Evolutionary conservation across 2,329 filamentous ascomycete genomes (phyloP).

Genomic region (Penicillium sumatraense): DNA sequence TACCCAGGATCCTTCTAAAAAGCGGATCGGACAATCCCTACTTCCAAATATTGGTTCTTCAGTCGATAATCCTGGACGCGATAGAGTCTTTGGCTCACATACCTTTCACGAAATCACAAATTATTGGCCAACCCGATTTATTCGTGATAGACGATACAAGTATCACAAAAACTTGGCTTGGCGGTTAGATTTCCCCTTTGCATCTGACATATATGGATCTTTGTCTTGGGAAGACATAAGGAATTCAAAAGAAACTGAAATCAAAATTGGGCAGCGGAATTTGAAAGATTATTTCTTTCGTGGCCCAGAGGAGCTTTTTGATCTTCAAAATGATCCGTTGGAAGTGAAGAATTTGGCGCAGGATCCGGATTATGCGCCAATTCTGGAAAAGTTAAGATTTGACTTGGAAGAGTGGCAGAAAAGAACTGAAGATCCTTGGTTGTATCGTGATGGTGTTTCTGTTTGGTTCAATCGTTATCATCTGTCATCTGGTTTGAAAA

Average conservation of each 20-base stretch:
- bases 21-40: conserved; percentile 43
- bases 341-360: conserved; percentile 52
- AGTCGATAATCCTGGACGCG: conserved; percentile 16
- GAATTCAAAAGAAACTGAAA: conserved; percentile 31
- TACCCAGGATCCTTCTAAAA: conserved; percentile 4
- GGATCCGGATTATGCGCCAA: conserved; percentile 34
- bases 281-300: conserved; percentile 52
- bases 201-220: conserved; percentile 51
- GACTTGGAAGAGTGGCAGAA: conserved; percentile 41
- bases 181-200: conserved; percentile 56
- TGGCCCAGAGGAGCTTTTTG: conserved; percentile 52
- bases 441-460: conserved; percentile 33
- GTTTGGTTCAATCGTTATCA: conserved; percentile 19
- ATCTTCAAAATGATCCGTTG: conserved; percentile 50
- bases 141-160: conserved; percentile 51
- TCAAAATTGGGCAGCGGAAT: conserved; percentile 45
- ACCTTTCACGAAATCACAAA: conserved; percentile 58
- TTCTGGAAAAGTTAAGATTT: conserved; percentile 38
- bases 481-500: conserved; percentile 13
- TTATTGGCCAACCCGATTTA: conserved; percentile 56
- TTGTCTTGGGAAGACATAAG: conserved; percentile 53
- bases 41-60: conserved; percentile 38
- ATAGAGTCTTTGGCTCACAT: conserved; percentile 55
- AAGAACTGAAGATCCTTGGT: conserved; percentile 40
- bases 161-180: conserved; percentile 58